Evolutionary conservation across 108 stramenopile genomes (phyloP).

Genomic region (Parmales sp.): DNA sequence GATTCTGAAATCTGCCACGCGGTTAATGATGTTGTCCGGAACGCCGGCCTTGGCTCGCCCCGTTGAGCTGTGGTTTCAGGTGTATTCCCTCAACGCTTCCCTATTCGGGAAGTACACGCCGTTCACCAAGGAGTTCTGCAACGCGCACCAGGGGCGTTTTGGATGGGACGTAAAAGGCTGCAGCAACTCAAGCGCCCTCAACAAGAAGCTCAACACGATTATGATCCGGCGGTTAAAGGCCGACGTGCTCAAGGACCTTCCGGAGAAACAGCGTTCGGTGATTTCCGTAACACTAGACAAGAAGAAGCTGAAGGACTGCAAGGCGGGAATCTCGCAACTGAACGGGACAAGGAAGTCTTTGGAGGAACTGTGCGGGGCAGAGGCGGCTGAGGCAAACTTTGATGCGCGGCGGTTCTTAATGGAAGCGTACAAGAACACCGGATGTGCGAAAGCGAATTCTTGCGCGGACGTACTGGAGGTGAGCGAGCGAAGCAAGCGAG

Average conservation of each 20-base stretch:
- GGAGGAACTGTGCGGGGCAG: slow-evolving; percentile 25
- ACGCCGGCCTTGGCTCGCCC: slow-evolving; percentile 83
- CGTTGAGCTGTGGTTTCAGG: slow-evolving; percentile 74
- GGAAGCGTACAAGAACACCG: slow-evolving; percentile 68
- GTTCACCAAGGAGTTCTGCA: slow-evolving; percentile 69
- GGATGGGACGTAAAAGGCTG: slow-evolving; percentile 62
- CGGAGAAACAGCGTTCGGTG: slow-evolving; percentile 67
- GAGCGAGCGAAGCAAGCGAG: too few species aligned
- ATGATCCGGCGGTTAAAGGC: slow-evolving; percentile 79
- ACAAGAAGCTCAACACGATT: slow-evolving; percentile 47
- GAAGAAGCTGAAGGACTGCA: slow-evolving; percentile 27
- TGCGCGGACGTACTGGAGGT: slow-evolving; percentile 62
- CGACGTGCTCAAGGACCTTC: slow-evolving; percentile 71
- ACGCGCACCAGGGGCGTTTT: slow-evolving; percentile 44
- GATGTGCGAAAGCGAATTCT: slow-evolving; percentile 60
- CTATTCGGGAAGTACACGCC: slow-evolving; percentile 35
- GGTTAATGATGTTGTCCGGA: slow-evolving; percentile 65
- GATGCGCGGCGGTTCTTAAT: slow-evolving; percentile 57
- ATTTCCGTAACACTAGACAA: slow-evolving; percentile 42
- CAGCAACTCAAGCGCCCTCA: slow-evolving; percentile 61
- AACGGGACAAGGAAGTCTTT: slow-evolving; percentile 31
- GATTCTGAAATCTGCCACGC: slow-evolving; percentile 45
- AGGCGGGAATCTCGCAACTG: slow-evolving; percentile 32
- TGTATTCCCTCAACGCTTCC: slow-evolving; percentile 48
- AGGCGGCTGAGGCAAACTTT: slow-evolving; percentile 36